Conservation (phyloP, 306 rosid species). For the Dryas octopetala region DNA sequence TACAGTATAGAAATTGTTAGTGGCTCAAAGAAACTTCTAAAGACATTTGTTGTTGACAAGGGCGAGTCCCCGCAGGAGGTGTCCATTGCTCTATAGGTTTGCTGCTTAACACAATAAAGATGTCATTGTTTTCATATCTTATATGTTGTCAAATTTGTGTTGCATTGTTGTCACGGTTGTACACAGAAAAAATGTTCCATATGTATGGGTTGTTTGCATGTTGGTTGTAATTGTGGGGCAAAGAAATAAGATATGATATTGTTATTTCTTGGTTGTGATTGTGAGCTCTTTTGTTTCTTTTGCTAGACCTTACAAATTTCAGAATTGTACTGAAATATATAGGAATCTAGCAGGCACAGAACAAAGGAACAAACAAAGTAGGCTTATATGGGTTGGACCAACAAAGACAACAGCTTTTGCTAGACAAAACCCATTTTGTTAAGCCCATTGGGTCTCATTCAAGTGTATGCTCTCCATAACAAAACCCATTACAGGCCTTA, state of each 20-base stretch:
- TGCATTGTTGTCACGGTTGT: background rate
- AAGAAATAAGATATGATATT: background rate
- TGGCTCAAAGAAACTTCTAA: slow-evolving; percentile 37
- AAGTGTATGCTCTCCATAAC: no score
- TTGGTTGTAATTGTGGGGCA: background rate
- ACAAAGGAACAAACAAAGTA: no score
- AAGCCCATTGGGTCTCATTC: no score
- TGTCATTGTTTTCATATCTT: slow-evolving; percentile 12
- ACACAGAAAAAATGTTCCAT: background rate
- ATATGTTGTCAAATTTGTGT: background rate
- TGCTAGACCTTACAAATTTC: no score
- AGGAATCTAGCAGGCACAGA: no score
- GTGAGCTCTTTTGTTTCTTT: no score
- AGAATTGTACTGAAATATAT: no score
- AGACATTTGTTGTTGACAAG: slow-evolving; percentile 78
- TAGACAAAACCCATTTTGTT: no score
- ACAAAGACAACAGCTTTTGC: no score
- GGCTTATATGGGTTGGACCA: no score
- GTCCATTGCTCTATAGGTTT: slow-evolving; percentile 44
- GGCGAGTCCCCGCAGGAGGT: slow-evolving; percentile 62
- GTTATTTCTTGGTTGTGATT: background rate
- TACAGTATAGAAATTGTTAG: slow-evolving; percentile 58
- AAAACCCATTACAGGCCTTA: background rate
- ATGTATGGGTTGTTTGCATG: background rate
- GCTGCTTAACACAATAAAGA: background rate